A percentile compares a stretch with the other conserved stretches of the same genome.
Conservation (phyloP, 2,329 filamentous ascomycete genomes). For the Fusarium floridanum region DNA sequence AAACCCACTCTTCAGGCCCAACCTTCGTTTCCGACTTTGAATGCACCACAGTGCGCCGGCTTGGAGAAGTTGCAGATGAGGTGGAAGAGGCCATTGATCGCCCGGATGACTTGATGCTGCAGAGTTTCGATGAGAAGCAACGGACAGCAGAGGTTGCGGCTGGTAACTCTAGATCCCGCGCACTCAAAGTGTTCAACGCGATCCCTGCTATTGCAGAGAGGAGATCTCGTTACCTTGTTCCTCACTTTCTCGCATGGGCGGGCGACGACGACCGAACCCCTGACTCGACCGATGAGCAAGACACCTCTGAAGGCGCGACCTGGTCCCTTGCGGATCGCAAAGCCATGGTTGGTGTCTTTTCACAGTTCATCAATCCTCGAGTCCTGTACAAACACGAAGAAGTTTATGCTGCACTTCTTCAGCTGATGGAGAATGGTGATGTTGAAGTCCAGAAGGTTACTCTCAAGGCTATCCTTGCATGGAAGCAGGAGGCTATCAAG, state of each 20-base stretch:
- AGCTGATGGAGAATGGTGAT: constrained; percentile 88
- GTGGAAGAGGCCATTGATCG: constrained; percentile 66
- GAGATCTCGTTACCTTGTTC: constrained; percentile 85
- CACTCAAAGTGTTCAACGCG: constrained; percentile 81
- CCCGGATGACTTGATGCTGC: constrained; percentile 69
- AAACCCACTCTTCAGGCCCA: constrained; percentile 51
- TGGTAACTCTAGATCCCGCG: constrained; percentile 77
- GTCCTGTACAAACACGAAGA: constrained; percentile 83
- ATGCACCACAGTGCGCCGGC: constrained; percentile 78
- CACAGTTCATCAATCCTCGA: constrained; percentile 87
- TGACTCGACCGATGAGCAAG: constrained; percentile 50
- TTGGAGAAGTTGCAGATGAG: constrained; percentile 66
- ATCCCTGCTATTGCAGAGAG: constrained; percentile 86
- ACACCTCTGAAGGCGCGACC: constrained; percentile 54
- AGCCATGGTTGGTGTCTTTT: constrained; percentile 82
- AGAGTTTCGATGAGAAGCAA: constrained; percentile 75
- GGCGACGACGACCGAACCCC: constrained; percentile 61
- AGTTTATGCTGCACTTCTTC: constrained; percentile 81
- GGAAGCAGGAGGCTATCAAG: constrained; percentile 83
- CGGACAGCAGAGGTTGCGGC: constrained; percentile 63
- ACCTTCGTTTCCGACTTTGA: constrained; percentile 79
- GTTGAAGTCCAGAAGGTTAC: constrained; percentile 88
- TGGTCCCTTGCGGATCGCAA: constrained; percentile 89
- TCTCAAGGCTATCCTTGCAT: constrained; percentile 86
- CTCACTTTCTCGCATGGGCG: constrained; percentile 88